phyloP scores from a whole-genome alignment of 2,329 filamentous ascomycete species.

The Botrytis cinerea region DNA sequence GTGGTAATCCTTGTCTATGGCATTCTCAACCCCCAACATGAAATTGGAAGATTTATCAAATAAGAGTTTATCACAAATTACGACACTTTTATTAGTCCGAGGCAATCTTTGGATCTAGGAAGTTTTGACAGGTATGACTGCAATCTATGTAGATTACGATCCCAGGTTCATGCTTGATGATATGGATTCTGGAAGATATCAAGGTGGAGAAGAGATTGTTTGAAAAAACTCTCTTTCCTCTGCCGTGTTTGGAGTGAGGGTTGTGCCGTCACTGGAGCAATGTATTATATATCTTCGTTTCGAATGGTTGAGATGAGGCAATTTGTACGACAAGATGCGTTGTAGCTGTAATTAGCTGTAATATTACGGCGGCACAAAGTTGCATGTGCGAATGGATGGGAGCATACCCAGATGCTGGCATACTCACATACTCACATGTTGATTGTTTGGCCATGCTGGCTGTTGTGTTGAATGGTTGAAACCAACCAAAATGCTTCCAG shows the following conservation, averaged over 20 bases:
- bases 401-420: neutral
- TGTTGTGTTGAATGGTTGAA: neutral
- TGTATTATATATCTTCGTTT: neutral
- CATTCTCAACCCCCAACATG: neutral
- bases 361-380: neutral
- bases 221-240: neutral
- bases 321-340: neutral
- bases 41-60: neutral
- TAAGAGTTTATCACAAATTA: neutral
- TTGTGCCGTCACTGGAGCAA: neutral
- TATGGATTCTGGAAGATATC: neutral
- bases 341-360: neutral
- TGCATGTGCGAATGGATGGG: neutral
- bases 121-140: neutral
- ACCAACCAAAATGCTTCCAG: neutral
- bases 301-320: neutral
- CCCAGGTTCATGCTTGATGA: neutral
- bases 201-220: conserved; percentile 1
- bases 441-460: neutral
- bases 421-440: neutral
- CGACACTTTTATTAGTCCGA: neutral
- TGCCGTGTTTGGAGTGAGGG: neutral
- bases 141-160: neutral
- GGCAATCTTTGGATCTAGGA: no score
- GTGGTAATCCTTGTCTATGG: conserved; percentile 5